These are phyloP conservation scores for Amesomyces nigricolor DNA, from an alignment of 2,329 filamentous ascomycete genomes.

Conservation along the genomic window DNA sequence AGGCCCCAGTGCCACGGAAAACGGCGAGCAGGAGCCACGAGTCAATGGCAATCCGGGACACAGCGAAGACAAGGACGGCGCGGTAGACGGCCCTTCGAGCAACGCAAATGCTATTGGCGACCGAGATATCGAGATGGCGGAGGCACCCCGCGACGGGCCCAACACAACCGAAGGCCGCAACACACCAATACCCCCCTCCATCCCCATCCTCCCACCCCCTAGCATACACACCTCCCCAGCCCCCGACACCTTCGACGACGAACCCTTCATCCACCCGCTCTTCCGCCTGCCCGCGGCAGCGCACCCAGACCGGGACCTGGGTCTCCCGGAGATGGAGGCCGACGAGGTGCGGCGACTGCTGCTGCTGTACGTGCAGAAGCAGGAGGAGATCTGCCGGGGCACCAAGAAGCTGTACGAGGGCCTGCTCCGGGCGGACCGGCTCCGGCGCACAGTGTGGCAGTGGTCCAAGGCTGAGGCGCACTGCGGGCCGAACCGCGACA, in stretches of 20 bases:
- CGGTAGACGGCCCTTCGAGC: background rate
- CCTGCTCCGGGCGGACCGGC: constrained; percentile 65
- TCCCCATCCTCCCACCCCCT: background rate
- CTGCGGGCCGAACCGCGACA: constrained; percentile 58
- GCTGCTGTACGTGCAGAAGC: constrained; percentile 75
- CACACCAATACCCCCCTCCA: background rate
- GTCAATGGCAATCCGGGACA: constrained; percentile 4
- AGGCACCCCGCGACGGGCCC: constrained; percentile 1
- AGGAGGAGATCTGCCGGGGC: constrained; percentile 74
- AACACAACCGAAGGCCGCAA: background rate
- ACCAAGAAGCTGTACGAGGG: constrained; percentile 63
- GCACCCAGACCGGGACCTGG: constrained; percentile 62
- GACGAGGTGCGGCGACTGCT: constrained; percentile 71
- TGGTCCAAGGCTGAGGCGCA: constrained; percentile 78
- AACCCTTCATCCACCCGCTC: constrained; percentile 65
- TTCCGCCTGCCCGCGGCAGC: constrained; percentile 61
- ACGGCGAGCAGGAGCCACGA: background rate
- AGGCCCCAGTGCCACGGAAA: background rate
- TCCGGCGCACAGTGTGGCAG: constrained; percentile 64
- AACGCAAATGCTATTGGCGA: background rate
- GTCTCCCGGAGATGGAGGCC: constrained; percentile 66
- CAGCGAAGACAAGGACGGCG: background rate
- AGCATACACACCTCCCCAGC: background rate
- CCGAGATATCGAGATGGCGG: constrained; percentile 22
- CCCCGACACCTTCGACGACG: constrained; percentile 32